phyloP scores from a whole-genome alignment of 352 stramenopile species.

The Globisporangium iwayamae region DNA sequence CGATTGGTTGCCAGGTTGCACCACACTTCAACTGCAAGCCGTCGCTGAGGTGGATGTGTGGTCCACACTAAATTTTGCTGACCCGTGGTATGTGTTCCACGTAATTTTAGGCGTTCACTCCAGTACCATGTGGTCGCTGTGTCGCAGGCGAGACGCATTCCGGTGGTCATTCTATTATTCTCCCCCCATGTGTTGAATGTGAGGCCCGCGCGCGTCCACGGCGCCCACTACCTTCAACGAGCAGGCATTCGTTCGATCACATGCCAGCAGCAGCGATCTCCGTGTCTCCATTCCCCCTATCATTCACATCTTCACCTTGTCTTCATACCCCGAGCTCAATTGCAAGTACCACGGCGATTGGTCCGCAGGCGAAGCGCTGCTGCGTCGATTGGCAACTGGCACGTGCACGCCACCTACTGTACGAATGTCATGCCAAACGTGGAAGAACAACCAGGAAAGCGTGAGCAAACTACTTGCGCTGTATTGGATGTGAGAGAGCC shows the following conservation, averaged over 20 bases:
- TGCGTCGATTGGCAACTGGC: conserved; percentile 9
- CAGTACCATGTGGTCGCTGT: neutral
- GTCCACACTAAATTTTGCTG: neutral
- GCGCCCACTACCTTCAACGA: neutral
- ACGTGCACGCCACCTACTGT: neutral
- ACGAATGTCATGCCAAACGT: neutral
- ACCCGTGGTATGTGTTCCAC: neutral
- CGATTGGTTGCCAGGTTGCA: too few relatives aligned
- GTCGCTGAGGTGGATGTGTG: too few relatives aligned
- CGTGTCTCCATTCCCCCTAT: neutral
- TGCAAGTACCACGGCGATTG: neutral
- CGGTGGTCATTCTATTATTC: neutral
- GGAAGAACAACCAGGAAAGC: neutral
- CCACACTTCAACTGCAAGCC: too few relatives aligned
- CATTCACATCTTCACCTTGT: neutral
- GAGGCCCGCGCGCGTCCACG: too few relatives aligned
- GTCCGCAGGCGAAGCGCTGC: neutral
- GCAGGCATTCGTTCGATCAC: neutral
- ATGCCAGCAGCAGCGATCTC: neutral
- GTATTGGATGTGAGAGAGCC: too few relatives aligned
- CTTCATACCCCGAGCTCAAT: neutral
- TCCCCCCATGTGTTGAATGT: neutral
- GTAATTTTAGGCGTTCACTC: neutral
- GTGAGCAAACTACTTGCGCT: neutral
- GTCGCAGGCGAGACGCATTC: neutral